Evolutionary conservation across 1,284 basidiomycete species (phyloP).

Genomic region (Ustilago curta): DNA sequence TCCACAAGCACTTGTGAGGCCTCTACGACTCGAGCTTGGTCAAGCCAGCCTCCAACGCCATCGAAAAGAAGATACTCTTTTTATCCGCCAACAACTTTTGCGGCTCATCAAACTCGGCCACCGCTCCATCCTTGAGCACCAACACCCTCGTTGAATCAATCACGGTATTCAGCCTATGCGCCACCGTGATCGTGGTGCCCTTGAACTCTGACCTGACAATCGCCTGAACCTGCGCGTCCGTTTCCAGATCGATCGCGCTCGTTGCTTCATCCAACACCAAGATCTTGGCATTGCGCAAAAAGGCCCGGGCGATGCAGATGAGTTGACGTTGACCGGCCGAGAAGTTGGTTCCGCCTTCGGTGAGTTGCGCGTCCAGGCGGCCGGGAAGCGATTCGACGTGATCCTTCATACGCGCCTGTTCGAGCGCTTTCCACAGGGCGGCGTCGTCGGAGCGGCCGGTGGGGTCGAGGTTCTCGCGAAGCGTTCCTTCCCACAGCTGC

Average conservation of each 20-base stretch:
- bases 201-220: slow-evolving; percentile 76
- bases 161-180: slow-evolving; percentile 88
- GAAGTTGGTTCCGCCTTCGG: slow-evolving; percentile 83
- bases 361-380: slow-evolving; percentile 80
- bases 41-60: slow-evolving; percentile 68
- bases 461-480: slow-evolving; percentile 87
- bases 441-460: slow-evolving; percentile 76
- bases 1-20: too few relatives aligned
- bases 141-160: slow-evolving; percentile 85
- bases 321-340: slow-evolving; percentile 81
- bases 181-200: slow-evolving; percentile 71
- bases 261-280: slow-evolving; percentile 88
- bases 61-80: slow-evolving; percentile 68
- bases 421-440: slow-evolving; percentile 84
- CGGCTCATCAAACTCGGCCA: slow-evolving; percentile 82
- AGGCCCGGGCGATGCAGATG: slow-evolving; percentile 69
- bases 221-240: slow-evolving; percentile 84
- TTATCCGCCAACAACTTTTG: slow-evolving; percentile 75
- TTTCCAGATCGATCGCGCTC: slow-evolving; percentile 80
- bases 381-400: slow-evolving; percentile 80
- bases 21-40: slow-evolving; percentile 38
- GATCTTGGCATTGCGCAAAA: slow-evolving; percentile 76
- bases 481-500: slow-evolving; percentile 85
- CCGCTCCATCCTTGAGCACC: slow-evolving; percentile 82
- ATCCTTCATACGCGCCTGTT: slow-evolving; percentile 78